Evolutionary conservation across 1,139 yeast genomes (phyloP).

Genomic region (Diutina sp.): DNA sequence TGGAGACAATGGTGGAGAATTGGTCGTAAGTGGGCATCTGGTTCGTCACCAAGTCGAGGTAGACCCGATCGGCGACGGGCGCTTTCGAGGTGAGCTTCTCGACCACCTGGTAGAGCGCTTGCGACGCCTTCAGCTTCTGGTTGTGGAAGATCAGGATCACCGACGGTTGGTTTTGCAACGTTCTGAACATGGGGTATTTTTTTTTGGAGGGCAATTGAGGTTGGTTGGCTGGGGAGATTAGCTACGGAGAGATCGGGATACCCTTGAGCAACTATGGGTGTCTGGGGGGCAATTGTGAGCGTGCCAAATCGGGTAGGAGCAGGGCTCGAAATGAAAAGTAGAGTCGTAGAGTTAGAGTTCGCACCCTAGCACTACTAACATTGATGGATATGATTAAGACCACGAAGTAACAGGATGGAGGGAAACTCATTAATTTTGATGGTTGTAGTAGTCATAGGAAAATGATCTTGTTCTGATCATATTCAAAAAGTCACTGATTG

Average conservation of each 20-base stretch:
- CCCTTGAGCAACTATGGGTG: not conserved
- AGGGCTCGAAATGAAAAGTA: not conserved
- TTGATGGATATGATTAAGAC: no score
- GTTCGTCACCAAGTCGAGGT: conserved; percentile 25
- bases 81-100: conserved; percentile 19
- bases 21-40: conserved; percentile 35
- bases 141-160: conserved; percentile 32
- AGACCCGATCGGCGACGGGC: conserved; percentile 17
- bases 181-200: conserved; percentile 14
- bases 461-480: no score
- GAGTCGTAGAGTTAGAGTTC: no score
- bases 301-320: not conserved
- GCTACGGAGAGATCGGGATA: not conserved
- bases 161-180: conserved; percentile 32
- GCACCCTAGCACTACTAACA: no score
- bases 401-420: no score
- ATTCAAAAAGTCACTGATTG: no score
- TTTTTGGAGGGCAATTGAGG: not conserved
- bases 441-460: no score
- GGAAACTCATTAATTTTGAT: no score
- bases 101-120: conserved; percentile 18
- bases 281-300: not conserved
- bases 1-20: conserved; percentile 19
- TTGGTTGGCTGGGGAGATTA: no score
- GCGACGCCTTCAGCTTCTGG: conserved; percentile 20